Base-by-base conservation (phyloP, 2,329 filamentous ascomycete genomes). In the Annulohypoxylon truncatum region DNA sequence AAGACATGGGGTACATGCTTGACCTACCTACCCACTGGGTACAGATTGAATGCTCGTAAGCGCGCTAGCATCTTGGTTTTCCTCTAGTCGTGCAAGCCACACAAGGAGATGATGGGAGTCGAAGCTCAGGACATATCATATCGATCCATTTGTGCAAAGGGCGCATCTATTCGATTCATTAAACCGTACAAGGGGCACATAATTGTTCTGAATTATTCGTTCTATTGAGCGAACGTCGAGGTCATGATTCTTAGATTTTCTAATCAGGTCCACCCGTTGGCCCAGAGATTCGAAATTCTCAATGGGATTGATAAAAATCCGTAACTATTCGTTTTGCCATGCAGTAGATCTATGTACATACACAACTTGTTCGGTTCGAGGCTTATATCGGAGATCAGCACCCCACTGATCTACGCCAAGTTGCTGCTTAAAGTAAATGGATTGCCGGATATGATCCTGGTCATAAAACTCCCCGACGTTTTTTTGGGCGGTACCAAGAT, bases 331-430 rank as follows among this genome's bases (percentile, higher is more conserved):
- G n/a, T 54, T 47, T 18, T 26, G 22, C 35, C 35, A 20, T 24
- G 31, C 33, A 38, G n/a, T 33, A 28, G n/a, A 20, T 47, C 22
- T 28, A 28, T 10, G 44, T 28, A 47, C 22, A 53, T 33, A 33
- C 10, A 18, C 12, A 28, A 13, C 28, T 31, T 47, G 26, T 18
- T 31, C 35, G 26, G 12, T 38, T 53, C 13, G 29, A 61, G 24
- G 47, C 47, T 54, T 35, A 33, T 15, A 47, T 57, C 50, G 48
- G 64, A 66, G 64, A 56, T 64, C 52, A 55, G 40, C 50, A 52
- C 67, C 46, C 57, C 64, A 65, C 56, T 61, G 64, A 70, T 70
- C 67, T 67, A 57, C 67, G 26, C 28, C 40, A 12, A 35, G 35
- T 56, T 58, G 58, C 64, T 68, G 38, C 47, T 54, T 56, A 18